Evolutionary conservation across 2,329 filamentous ascomycete species (phyloP), one percentile per base, ranked within the genome.

Genomic region (Podosphaera aphanis): DNA sequence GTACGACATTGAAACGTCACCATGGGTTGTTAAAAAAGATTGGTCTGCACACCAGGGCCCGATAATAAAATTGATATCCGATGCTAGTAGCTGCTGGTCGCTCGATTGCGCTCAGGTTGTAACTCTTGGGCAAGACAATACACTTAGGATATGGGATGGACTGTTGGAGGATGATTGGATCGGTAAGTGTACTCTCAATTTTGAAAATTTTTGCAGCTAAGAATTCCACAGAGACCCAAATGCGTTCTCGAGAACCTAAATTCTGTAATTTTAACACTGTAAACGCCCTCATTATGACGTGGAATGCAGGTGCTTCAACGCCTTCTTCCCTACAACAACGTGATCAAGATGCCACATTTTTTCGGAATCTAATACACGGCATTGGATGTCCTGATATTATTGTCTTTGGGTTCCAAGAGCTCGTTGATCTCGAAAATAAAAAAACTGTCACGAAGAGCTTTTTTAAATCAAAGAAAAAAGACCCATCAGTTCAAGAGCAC

Each of bases 361-460:
- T 95, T 56, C 75, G 77, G 51, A 75, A 88, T 47, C 70, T 93
- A 15, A 67, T 98, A 21, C 73, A 78, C 51, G 73, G 72, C n/a
- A 77, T 80, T 50, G 72, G 79, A 35, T 76, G 80, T 6, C 84
- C 90, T 0, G 90, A 95, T 54, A 85, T 98, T 43, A 64, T 95
- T 2, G 74, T 95, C 0, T 98, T 98, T 66, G 88, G 86, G 1
- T 98, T 98, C 61, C 90, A 98, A 61, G 90, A 98, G 62, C 70
- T 98, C n/a, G 90, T 98, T 3, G 90, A 98, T 57, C 68, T 98
- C 6, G 90, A 98, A 60, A 83, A 98, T 63, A 95, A 95, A 65
- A 92, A 86, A 53, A 81, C 92, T 44, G 95, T 88, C 19, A 90
- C 90, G n/a, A 94, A 90, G 63, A 84, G 83, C 46, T 77, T 95